These are phyloP conservation scores for Coniferiporia sulphurascens DNA, from an alignment of 1,284 basidiomycete genomes.

Conservation along the genomic window DNA sequence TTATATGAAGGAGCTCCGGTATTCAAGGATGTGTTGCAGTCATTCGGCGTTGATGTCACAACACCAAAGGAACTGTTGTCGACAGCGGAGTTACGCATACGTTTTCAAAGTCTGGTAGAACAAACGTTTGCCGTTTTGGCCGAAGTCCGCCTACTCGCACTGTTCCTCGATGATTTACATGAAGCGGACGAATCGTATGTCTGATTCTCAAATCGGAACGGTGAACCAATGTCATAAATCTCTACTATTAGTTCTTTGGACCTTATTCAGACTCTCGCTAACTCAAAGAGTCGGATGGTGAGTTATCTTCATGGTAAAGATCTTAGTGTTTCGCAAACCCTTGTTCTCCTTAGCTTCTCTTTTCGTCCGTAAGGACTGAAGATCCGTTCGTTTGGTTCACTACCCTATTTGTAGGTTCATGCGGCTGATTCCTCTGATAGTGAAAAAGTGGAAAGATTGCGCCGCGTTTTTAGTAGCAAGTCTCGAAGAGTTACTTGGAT, in stretches of 20 bases:
- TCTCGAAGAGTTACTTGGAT: slow-evolving; percentile 57
- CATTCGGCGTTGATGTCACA: slow-evolving; percentile 49
- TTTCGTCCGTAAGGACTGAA: slow-evolving; percentile 60
- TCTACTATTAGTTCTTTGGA: slow-evolving; percentile 43
- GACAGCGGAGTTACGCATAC: slow-evolving; percentile 54
- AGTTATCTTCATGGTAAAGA: slow-evolving; percentile 15
- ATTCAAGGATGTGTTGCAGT: slow-evolving; percentile 52
- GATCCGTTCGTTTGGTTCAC: slow-evolving; percentile 35
- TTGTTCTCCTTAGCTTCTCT: slow-evolving; percentile 45
- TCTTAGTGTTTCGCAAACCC: slow-evolving; percentile 6
- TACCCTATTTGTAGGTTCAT: not conserved
- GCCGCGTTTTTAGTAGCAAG: slow-evolving; percentile 49
- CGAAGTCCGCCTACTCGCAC: slow-evolving; percentile 58
- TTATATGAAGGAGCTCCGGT: slow-evolving; percentile 67
- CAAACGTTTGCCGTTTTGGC: slow-evolving; percentile 63
- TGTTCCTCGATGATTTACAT: slow-evolving; percentile 69
- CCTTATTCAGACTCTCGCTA: slow-evolving; percentile 55
- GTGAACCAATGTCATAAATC: not conserved
- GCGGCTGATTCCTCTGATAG: slow-evolving; percentile 13
- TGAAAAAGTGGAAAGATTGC: slow-evolving; percentile 47
- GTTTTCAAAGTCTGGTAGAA: slow-evolving; percentile 64
- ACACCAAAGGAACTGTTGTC: slow-evolving; percentile 49
- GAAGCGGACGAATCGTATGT: slow-evolving; percentile 62
- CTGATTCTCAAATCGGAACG: not conserved
- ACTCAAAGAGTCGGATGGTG: slow-evolving; percentile 61